phyloP scores from a whole-genome alignment of 1,139 yeast species.

The Arxiozyma heterogenica region DNA sequence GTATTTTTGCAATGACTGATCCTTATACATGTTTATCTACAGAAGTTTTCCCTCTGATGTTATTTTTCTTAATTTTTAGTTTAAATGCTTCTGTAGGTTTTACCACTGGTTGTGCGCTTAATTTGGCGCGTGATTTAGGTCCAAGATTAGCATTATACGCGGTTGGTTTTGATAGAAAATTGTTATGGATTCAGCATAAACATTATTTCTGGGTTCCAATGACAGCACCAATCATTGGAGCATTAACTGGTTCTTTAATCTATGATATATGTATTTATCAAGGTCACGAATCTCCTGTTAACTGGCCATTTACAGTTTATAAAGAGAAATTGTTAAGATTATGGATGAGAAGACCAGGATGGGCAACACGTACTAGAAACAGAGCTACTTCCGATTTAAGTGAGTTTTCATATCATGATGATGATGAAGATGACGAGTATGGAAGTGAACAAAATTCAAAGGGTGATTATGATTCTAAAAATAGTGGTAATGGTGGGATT shows the following conservation, averaged over 20 bases:
- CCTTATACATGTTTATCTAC: conserved; percentile 40
- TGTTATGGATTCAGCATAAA: conserved; percentile 34
- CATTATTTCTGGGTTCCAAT: conserved; percentile 46
- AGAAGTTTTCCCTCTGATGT: conserved; percentile 37
- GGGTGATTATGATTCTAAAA: conserved; percentile 12
- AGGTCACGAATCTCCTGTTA: conserved; percentile 42
- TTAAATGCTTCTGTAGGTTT: conserved; percentile 40
- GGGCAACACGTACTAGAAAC: conserved; percentile 21
- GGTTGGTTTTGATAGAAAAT: conserved; percentile 37
- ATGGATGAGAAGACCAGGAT: conserved; percentile 28
- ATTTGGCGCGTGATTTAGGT: conserved; percentile 45
- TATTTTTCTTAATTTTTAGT: conserved; percentile 37
- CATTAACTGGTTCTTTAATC: conserved; percentile 37
- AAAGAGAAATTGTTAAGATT: conserved; percentile 20
- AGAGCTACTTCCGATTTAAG: conserved; percentile 24
- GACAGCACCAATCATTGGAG: conserved; percentile 39
- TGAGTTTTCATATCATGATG: conserved; percentile 24
- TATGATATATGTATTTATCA: conserved; percentile 42
- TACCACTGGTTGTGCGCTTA: conserved; percentile 45
- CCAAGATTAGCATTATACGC: conserved; percentile 41
- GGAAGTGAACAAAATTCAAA: conserved; percentile 3
- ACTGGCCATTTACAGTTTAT: conserved; percentile 32
- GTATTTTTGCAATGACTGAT: conserved; percentile 41
- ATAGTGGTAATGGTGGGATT: conserved; percentile 3
- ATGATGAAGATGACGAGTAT: conserved; percentile 10